phyloP scores from a whole-genome alignment of 768 basidiomycete genomes.

The Mycena metata region DNA sequence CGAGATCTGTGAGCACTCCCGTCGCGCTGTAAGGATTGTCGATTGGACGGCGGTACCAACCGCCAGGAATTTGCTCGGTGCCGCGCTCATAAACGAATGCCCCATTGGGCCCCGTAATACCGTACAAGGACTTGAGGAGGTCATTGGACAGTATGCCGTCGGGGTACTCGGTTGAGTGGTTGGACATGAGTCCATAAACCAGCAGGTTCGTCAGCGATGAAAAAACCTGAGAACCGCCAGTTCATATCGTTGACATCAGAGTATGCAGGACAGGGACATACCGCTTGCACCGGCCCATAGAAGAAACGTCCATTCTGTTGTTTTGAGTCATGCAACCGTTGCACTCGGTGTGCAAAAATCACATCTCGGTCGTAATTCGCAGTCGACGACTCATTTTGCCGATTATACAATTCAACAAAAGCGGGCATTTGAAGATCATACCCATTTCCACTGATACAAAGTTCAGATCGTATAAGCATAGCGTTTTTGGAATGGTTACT shows the following conservation, averaged over 20 bases:
- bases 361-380: background rate
- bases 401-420: background rate
- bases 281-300: background rate
- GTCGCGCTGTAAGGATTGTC: background rate
- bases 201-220: background rate
- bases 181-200: background rate
- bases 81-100: background rate
- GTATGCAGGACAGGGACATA: background rate
- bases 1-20: background rate
- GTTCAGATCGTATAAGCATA: background rate
- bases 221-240: background rate
- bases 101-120: background rate
- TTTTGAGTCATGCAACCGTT: background rate
- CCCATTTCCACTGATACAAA: background rate
- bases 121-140: conserved; percentile 9
- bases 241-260: no score
- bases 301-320: background rate
- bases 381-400: background rate
- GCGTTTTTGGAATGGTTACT: background rate
- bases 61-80: background rate
- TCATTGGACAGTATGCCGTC: background rate
- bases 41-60: conserved; percentile 8
- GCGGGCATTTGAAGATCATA: background rate
- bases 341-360: background rate
- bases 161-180: conserved; percentile 1